Conservation (phyloP, 495 filamentous ascomycete species). For the Penicillium steckii region DNA sequence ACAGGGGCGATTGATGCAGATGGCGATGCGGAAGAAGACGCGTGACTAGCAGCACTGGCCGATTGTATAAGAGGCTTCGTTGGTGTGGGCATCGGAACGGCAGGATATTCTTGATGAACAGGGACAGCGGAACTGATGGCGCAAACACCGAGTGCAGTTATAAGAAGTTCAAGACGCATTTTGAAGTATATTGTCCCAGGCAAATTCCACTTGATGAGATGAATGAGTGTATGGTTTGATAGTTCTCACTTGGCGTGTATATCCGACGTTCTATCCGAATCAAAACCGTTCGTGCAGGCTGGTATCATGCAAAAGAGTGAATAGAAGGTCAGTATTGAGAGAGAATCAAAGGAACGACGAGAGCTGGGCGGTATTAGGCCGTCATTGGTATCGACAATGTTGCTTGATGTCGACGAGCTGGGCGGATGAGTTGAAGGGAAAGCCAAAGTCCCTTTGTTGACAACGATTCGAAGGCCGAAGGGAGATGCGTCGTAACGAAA, state of each 20-base stretch:
- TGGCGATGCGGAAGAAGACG: not conserved
- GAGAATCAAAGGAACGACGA: constrained; percentile 20
- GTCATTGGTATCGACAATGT: constrained; percentile 2
- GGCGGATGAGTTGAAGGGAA: not conserved
- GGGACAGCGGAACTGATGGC: constrained; percentile 8
- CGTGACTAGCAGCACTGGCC: not conserved
- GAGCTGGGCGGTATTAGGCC: constrained; percentile 17
- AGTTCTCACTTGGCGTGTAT: not conserved
- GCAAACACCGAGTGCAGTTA: constrained; percentile 9
- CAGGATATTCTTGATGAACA: not conserved
- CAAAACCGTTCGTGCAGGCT: not conserved
- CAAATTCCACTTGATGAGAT: not conserved
- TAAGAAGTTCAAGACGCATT: constrained; percentile 13
- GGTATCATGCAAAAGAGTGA: constrained; percentile 11
- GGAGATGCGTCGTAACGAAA: not conserved
- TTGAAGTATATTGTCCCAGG: no score
- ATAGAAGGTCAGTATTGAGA: not conserved
- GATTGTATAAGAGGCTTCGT: not conserved
- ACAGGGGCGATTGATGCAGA: constrained; percentile 4
- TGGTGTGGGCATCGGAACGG: constrained; percentile 8
- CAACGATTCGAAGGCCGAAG: not conserved
- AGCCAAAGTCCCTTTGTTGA: not conserved
- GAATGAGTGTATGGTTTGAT: constrained; percentile 6
- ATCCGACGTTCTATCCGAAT: not conserved
- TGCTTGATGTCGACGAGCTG: constrained; percentile 8